A percentile compares a stretch with the other conserved stretches of the same genome.
These are phyloP conservation scores for Moelleriella libera DNA, from an alignment of 2,329 filamentous ascomycete species.

Conservation along the genomic window DNA sequence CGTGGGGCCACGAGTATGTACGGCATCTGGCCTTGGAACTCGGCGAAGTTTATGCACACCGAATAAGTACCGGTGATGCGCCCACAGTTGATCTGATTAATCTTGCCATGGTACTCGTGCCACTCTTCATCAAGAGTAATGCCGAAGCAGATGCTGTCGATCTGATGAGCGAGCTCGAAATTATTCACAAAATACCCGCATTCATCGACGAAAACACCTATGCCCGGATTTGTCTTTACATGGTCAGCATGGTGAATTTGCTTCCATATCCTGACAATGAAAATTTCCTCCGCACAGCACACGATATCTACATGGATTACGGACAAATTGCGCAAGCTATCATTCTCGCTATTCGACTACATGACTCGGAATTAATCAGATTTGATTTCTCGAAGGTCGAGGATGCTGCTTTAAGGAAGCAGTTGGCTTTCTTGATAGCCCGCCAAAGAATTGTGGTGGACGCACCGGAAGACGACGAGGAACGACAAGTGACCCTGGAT, in stretches of 20 bases:
- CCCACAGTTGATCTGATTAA: slow-evolving; percentile 72
- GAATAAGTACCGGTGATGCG: slow-evolving; percentile 66
- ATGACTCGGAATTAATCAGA: slow-evolving; percentile 72
- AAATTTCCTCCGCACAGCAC: slow-evolving; percentile 82
- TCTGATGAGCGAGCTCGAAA: slow-evolving; percentile 91
- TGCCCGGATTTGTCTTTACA: slow-evolving; percentile 84
- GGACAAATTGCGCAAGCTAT: slow-evolving; percentile 89
- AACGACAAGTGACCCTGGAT: slow-evolving; percentile 63
- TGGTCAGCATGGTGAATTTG: slow-evolving; percentile 97
- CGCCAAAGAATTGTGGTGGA: slow-evolving; percentile 82
- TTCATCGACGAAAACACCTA: slow-evolving; percentile 94
- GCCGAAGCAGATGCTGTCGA: slow-evolving; percentile 97
- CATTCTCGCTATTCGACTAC: slow-evolving; percentile 82
- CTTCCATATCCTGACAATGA: slow-evolving; percentile 97
- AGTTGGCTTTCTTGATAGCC: slow-evolving; percentile 85
- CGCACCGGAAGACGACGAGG: slow-evolving; percentile 47
- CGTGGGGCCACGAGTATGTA: slow-evolving; percentile 98
- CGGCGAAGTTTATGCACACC: slow-evolving; percentile 82
- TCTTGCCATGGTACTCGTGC: slow-evolving; percentile 71
- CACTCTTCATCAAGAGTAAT: slow-evolving; percentile 92
- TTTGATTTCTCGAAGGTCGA: slow-evolving; percentile 67
- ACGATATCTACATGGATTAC: slow-evolving; percentile 87
- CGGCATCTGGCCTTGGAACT: slow-evolving; percentile 92
- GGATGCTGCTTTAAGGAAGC: slow-evolving; percentile 75
- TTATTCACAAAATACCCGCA: slow-evolving; percentile 80